Evolutionary conservation across 139 green algal species (phyloP).

Genomic region (Diplosphaera chodatii): DNA sequence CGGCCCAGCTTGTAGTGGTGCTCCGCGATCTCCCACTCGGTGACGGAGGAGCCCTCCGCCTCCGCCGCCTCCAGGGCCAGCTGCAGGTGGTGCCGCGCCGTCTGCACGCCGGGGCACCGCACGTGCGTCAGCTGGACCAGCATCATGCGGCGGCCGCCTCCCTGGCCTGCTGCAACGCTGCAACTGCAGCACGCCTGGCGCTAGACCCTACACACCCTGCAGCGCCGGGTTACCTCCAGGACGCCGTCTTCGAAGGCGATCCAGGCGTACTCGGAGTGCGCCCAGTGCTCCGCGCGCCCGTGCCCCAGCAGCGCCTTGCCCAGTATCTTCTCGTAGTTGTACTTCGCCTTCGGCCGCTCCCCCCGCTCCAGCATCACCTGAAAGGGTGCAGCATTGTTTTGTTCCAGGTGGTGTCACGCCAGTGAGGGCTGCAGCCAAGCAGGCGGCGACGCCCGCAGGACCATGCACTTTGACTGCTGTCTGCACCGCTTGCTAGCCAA

Average conservation of each 20-base stretch:
- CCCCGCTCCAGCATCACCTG: conserved; percentile 49
- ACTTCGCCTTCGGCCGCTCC: conserved; percentile 31
- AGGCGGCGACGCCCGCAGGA: too few relatives aligned
- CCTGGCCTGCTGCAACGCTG: too few relatives aligned
- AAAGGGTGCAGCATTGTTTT: too few relatives aligned
- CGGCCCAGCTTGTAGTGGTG: conserved; percentile 49
- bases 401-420: too few relatives aligned
- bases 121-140: too few relatives aligned
- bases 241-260: conserved; percentile 56
- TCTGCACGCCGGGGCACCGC: too few relatives aligned
- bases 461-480: too few relatives aligned
- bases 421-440: too few relatives aligned
- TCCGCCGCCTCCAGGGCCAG: conserved; percentile 23
- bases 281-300: conserved; percentile 59
- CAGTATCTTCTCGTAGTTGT: conserved; percentile 73
- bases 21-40: conserved; percentile 46
- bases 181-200: too few relatives aligned
- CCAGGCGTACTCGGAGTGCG: conserved; percentile 67
- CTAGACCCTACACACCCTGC: too few relatives aligned
- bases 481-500: too few relatives aligned
- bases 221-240: conserved; percentile 22
- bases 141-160: too few relatives aligned
- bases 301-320: conserved; percentile 49
- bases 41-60: conserved; percentile 19
- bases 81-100: conserved; percentile 41